These are phyloP conservation scores for Candida qinlingensis DNA, from an alignment of 805 yeast species.

Conservation along the genomic window DNA sequence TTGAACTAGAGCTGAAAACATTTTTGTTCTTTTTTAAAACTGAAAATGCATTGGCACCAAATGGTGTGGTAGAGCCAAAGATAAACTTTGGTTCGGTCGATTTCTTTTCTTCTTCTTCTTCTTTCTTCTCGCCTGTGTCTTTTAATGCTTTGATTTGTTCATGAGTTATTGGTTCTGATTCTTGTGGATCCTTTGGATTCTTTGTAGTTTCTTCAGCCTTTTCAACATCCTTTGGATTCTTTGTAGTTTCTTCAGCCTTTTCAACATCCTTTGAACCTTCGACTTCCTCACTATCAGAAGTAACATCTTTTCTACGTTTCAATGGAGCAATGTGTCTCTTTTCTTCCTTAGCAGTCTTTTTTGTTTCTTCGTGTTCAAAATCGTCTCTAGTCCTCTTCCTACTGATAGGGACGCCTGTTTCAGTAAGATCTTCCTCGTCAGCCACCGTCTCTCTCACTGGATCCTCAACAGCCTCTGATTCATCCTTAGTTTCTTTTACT, in stretches of 20 bases:
- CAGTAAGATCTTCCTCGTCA: not conserved
- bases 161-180: not conserved
- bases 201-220: not conserved
- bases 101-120: constrained; percentile 1
- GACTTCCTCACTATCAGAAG: constrained; percentile 2
- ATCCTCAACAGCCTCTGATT: not conserved
- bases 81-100: constrained; percentile 39
- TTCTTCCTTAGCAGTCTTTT: constrained; percentile 2
- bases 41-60: constrained; percentile 39
- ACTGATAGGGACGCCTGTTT: constrained; percentile 8
- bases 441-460: not conserved
- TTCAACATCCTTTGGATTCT: constrained; percentile 6
- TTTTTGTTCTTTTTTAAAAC: constrained; percentile 26
- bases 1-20: constrained; percentile 33
- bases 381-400: constrained; percentile 27
- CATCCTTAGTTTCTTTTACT: not conserved
- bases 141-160: not conserved
- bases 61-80: constrained; percentile 49
- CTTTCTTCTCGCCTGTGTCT: not conserved
- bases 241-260: constrained; percentile 1
- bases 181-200: no score
- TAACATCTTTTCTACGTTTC: constrained; percentile 6
- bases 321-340: constrained; percentile 5
- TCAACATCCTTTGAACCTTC: constrained; percentile 4
- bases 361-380: constrained; percentile 20